These are phyloP conservation scores for Pulveroboletus ravenelii DNA, from an alignment of 768 basidiomycete species.

Conservation along the genomic window DNA sequence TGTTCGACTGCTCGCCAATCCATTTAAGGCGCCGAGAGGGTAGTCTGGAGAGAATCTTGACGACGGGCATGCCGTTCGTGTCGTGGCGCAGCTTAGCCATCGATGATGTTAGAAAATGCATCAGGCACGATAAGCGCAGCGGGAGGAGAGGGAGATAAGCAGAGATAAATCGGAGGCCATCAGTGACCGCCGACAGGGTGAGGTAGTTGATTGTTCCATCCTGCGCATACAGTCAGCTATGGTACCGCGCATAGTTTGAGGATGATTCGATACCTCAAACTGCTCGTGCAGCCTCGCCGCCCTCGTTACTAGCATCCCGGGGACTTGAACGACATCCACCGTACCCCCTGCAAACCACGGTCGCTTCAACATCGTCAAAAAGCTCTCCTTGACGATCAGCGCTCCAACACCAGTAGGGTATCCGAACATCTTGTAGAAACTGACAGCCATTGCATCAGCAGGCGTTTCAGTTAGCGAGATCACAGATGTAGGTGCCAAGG, in stretches of 20 bases:
- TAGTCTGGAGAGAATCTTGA: conserved; percentile 61
- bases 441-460: conserved; percentile 78
- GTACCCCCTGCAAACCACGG: conserved; percentile 87
- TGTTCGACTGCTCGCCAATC: conserved; percentile 62
- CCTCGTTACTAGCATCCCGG: conserved; percentile 63
- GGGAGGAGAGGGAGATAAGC: conserved; percentile 79
- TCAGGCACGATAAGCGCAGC: conserved; percentile 64
- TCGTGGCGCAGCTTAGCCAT: conserved; percentile 61
- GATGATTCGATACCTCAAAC: conserved; percentile 56
- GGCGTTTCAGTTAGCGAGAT: conserved; percentile 62
- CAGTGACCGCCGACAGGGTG: conserved; percentile 69
- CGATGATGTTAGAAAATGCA: conserved; percentile 54
- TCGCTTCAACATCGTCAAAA: conserved; percentile 54
- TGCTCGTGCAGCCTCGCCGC: conserved; percentile 59
- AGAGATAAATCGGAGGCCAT: conserved; percentile 72
- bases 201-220: conserved; percentile 86
- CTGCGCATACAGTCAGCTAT: conserved; percentile 34
- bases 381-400: conserved; percentile 66
- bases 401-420: conserved; percentile 84
- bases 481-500: conserved; percentile 66
- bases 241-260: background rate
- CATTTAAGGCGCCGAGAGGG: conserved; percentile 50
- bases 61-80: conserved; percentile 51
- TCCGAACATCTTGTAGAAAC: conserved; percentile 90
- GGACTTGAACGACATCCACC: conserved; percentile 79